Evolutionary conservation across 2,329 filamentous ascomycete genomes (phyloP), one percentile per base, ranked within the genome.

Genomic region (Phaeosphaeriaceae sp.): DNA sequence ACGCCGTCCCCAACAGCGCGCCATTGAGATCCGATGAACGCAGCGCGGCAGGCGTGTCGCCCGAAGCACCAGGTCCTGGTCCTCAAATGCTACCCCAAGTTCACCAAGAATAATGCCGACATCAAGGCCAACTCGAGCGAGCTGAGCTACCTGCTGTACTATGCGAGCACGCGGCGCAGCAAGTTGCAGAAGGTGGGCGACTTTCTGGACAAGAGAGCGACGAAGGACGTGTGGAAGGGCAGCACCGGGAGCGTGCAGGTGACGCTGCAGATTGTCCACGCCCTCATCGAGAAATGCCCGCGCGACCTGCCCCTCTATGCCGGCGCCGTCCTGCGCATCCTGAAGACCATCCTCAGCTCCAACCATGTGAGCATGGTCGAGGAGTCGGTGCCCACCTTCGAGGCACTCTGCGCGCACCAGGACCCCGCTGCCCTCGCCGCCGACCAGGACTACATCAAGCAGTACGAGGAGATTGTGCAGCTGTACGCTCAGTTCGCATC

Each of bases 41-140:
- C 84, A 61, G 80, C 86, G 67, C 84, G 86, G 65, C 85, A 89
- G 76, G 84, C 83, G 68, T 85, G 83, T 79, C 92, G 94, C 60
- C 94, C 95, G 26, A 98, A 97, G 84, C 95, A 99, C 82, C 94
- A 98, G 85, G 92, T 97, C 69, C 84, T 98, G 61, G 90, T 97
- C 67, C 87, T 97, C 66, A 97, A 97, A 82, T 98, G 94, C 84
- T 99, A 97, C 79, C 95, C 95, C 43, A 91, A 91, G 69, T 94
- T 92, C 65, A 92, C 92, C 66, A 98, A 97, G 81, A 93, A 92
- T 69, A 73, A 78, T 63, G 91, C 94, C 76, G 93, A 97, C 73
- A 93, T 97, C 74, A 96, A 94, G 81, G 94, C 95, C 47, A 98
- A 98, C 80, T 93, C 93, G 67, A 97, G 93, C 81, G 95, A 99